A percentile compares a stretch with the other conserved stretches of the same genome.
phyloP scores from a whole-genome alignment of 768 basidiomycete species.

The Tulasnella sp. region DNA sequence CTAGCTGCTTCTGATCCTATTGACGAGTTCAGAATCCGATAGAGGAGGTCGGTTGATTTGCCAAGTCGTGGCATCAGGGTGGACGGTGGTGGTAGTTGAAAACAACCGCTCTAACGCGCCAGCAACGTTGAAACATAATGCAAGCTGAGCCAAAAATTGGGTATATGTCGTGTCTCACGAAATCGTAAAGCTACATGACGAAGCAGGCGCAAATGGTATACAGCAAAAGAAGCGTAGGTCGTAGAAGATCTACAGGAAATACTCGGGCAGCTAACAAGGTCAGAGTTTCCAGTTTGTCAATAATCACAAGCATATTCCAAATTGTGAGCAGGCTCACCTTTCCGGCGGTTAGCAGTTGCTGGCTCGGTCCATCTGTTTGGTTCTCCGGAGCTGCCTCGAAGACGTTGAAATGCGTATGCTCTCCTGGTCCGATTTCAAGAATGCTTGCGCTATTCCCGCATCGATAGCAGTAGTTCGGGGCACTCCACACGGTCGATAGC shows the following conservation, averaged over 20 bases:
- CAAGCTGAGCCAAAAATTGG: background rate
- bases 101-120: background rate
- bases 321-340: slow-evolving; percentile 43
- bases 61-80: background rate
- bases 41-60: background rate
- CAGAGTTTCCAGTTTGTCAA: background rate
- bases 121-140: background rate
- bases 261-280: slow-evolving; percentile 20
- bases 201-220: background rate
- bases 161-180: background rate
- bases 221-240: background rate
- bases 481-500: slow-evolving; percentile 96
- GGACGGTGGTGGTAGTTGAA: background rate
- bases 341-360: slow-evolving; percentile 64
- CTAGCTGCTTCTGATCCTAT: slow-evolving; percentile 23
- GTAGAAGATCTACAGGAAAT: slow-evolving; percentile 18
- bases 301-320: background rate
- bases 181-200: background rate
- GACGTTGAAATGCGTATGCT: slow-evolving; percentile 86
- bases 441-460: slow-evolving; percentile 97
- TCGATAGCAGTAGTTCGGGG: slow-evolving; percentile 97
- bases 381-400: slow-evolving; percentile 99
- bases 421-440: slow-evolving; percentile 87
- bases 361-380: slow-evolving; percentile 79
- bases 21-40: background rate